Conservation (phyloP, 2,329 filamentous ascomycete species). For the Pleomassaria siparia region DNA sequence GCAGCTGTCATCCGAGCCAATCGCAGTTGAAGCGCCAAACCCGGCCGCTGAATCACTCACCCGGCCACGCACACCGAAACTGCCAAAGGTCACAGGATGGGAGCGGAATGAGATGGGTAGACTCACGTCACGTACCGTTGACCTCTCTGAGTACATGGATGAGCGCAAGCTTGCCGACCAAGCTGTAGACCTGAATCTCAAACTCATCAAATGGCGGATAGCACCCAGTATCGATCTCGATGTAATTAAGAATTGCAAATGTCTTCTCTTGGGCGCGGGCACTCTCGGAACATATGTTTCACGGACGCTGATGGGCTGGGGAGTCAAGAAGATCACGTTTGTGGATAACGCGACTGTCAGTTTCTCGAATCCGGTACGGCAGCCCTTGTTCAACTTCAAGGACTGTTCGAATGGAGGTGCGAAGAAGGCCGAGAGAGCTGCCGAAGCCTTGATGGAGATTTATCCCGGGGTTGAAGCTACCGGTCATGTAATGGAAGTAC, state of each 20-base stretch:
- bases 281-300: constrained; percentile 94
- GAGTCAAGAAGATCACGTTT: constrained; percentile 91
- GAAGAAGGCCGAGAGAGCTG: constrained; percentile 79
- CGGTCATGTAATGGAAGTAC: constrained; percentile 81
- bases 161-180: constrained; percentile 84
- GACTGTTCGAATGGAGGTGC: constrained; percentile 86
- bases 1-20: constrained; percentile 37
- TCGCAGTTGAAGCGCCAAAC: constrained; percentile 10
- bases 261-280: constrained; percentile 85
- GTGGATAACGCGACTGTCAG: constrained; percentile 92
- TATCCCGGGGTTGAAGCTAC: constrained; percentile 85
- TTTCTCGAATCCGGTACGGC: constrained; percentile 93
- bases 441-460: constrained; percentile 77
- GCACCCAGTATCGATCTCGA: constrained; percentile 86
- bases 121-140: constrained; percentile 73
- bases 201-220: constrained; percentile 98
- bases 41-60: constrained; percentile 17
- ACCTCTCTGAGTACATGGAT: constrained; percentile 92
- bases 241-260: constrained; percentile 84
- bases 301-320: constrained; percentile 91
- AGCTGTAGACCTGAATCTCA: constrained; percentile 92
- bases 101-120: constrained; percentile 81
- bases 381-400: constrained; percentile 86
- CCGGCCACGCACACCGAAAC: constrained; percentile 45
- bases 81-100: constrained; percentile 96